Percentiles rank a stretch among this genome's conserved stretches.
Evolutionary conservation across 2,329 filamentous ascomycete genomes (phyloP).

Genomic region (Boeremia exigua): DNA sequence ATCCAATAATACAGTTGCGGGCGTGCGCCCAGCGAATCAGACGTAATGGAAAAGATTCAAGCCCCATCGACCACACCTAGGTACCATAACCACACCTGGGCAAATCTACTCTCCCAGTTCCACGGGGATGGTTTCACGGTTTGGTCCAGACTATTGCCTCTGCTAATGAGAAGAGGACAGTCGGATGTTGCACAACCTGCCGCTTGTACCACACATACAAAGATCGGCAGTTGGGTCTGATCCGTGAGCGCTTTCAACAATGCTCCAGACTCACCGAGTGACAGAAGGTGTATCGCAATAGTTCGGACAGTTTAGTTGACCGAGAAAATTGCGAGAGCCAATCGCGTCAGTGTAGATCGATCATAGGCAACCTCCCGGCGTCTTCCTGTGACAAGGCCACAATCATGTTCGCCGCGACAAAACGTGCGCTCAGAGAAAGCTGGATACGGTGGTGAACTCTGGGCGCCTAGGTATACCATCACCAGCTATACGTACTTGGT

Average conservation of each 20-base stretch:
- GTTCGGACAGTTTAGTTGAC: not conserved
- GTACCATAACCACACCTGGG: not conserved
- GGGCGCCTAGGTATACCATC: too few species aligned
- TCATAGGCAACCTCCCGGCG: too few species aligned
- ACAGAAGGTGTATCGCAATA: not conserved
- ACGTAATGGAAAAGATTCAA: not conserved
- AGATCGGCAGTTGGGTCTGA: not conserved
- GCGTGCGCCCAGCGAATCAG: conserved; percentile 6
- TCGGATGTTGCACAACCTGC: not conserved
- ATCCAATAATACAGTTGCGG: not conserved
- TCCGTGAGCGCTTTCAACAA: not conserved
- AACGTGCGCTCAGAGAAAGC: too few species aligned
- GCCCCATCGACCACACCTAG: not conserved
- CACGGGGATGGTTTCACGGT: not conserved
- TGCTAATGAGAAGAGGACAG: not conserved
- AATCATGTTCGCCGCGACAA: too few species aligned
- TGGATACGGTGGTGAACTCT: too few species aligned
- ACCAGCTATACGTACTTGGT: too few species aligned
- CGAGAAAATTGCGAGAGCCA: too few species aligned
- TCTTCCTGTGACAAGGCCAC: too few species aligned
- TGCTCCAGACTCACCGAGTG: not conserved
- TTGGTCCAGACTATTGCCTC: not conserved
- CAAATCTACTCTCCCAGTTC: not conserved
- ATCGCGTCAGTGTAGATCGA: too few species aligned
- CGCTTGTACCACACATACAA: not conserved